A percentile compares a stretch with the other conserved stretches of the same genome.
phyloP scores from a whole-genome alignment of 2,329 filamentous ascomycete species.

The Beauveria brongniartii region DNA sequence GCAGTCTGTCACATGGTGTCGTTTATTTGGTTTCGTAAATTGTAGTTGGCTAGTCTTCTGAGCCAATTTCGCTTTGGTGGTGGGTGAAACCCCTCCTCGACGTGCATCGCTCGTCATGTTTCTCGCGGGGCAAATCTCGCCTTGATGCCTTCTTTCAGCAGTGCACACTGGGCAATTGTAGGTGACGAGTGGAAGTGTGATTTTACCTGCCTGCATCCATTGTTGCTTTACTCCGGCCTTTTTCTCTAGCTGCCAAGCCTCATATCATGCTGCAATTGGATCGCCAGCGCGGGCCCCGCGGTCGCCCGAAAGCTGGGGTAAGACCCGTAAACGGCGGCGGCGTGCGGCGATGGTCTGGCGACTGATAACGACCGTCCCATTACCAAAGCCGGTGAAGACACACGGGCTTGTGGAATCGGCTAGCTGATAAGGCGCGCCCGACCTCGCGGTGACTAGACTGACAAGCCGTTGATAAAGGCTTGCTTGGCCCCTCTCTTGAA shows the following conservation, averaged over 20 bases:
- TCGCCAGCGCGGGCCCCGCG: conserved; percentile 1
- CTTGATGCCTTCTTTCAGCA: background rate
- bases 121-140: background rate
- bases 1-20: too few species aligned
- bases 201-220: background rate
- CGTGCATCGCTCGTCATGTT: background rate
- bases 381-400: background rate
- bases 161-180: background rate
- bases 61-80: background rate
- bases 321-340: background rate
- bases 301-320: conserved; percentile 6
- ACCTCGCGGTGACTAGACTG: background rate
- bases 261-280: background rate
- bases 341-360: background rate
- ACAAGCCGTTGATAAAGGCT: background rate
- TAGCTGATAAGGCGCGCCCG: conserved; percentile 6
- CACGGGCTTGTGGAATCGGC: background rate
- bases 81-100: background rate
- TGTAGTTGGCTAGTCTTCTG: too few species aligned
- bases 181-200: background rate
- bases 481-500: background rate
- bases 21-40: too few species aligned
- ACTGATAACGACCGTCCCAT: background rate
- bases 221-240: background rate
- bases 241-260: background rate